These are phyloP conservation scores for Psilocybe tampanensis DNA, from an alignment of 768 basidiomycete genomes.

Conservation along the genomic window DNA sequence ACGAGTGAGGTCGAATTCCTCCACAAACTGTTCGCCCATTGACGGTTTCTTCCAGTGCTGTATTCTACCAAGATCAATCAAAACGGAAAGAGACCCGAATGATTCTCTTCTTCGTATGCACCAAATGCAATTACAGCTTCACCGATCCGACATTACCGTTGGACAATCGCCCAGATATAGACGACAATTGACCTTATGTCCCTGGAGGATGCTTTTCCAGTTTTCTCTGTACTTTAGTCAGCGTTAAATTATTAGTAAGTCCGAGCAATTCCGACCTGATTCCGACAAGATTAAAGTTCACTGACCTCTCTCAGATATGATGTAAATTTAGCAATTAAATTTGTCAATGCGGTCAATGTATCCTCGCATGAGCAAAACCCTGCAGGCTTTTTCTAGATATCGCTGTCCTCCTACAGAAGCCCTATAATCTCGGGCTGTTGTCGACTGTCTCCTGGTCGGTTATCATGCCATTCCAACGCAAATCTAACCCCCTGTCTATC, in stretches of 20 bases:
- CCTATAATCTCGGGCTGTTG: too few relatives aligned
- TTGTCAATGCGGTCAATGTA: not conserved
- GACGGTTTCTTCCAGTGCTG: conserved; percentile 58
- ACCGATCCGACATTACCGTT: conserved; percentile 64
- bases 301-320: conserved; percentile 10
- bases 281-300: not conserved
- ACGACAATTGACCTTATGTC: conserved; percentile 4
- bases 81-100: conserved; percentile 95
- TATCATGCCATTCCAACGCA: not conserved
- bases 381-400: too few relatives aligned
- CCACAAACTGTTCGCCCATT: not conserved
- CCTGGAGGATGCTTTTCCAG: not conserved
- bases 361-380: not conserved
- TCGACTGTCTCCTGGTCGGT: not conserved
- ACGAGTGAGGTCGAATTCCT: conserved; percentile 64
- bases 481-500: not conserved
- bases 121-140: conserved; percentile 77
- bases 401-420: too few relatives aligned
- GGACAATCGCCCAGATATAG: conserved; percentile 38
- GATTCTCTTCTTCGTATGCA: conserved; percentile 91
- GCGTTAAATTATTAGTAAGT: conserved; percentile 2
- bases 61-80: conserved; percentile 96
- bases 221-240: conserved; percentile 6
- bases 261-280: not conserved
- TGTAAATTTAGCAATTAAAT: conserved; percentile 11